Percentiles rank a stretch among this genome's conserved stretches.
phyloP scores from a whole-genome alignment of 495 filamentous ascomycete species.

The Neurospora sp. region DNA sequence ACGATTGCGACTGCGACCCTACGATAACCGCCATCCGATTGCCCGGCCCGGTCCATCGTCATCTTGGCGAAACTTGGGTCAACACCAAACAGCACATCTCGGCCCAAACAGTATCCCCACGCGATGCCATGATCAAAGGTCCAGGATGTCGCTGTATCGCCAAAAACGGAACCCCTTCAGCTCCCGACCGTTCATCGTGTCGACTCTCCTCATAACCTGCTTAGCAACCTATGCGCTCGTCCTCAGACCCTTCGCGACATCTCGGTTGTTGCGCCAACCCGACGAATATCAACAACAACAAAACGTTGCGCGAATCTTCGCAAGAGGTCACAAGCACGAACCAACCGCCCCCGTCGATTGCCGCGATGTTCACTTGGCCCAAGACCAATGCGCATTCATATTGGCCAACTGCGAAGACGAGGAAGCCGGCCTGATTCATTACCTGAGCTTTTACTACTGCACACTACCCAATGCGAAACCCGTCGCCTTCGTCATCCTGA shows the following conservation, averaged over 20 bases:
- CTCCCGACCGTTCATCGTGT: slow-evolving; percentile 30
- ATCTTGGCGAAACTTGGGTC: neutral
- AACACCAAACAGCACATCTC: neutral
- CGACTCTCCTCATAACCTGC: slow-evolving; percentile 24
- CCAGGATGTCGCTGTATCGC: slow-evolving; percentile 13
- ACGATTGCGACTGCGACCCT: neutral
- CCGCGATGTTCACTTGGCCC: slow-evolving; percentile 62
- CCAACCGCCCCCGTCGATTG: slow-evolving; percentile 45
- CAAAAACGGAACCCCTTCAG: slow-evolving; percentile 15
- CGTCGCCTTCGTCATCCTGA: slow-evolving; percentile 65
- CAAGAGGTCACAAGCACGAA: slow-evolving; percentile 6
- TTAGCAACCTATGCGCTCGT: slow-evolving; percentile 26
- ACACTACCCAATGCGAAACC: slow-evolving; percentile 55
- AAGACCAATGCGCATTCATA: slow-evolving; percentile 82
- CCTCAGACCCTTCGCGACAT: neutral
- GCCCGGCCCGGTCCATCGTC: neutral
- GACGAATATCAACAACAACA: neutral
- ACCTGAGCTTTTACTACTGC: slow-evolving; percentile 91
- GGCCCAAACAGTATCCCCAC: neutral
- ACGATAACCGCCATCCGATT: neutral
- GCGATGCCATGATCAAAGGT: slow-evolving; percentile 5
- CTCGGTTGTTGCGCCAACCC: slow-evolving; percentile 5
- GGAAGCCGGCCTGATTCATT: slow-evolving; percentile 81
- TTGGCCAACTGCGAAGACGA: slow-evolving; percentile 74
- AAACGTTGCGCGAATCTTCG: neutral